Conservation (phyloP, 208 protist species). For the Phytomonas sp. region DNA sequence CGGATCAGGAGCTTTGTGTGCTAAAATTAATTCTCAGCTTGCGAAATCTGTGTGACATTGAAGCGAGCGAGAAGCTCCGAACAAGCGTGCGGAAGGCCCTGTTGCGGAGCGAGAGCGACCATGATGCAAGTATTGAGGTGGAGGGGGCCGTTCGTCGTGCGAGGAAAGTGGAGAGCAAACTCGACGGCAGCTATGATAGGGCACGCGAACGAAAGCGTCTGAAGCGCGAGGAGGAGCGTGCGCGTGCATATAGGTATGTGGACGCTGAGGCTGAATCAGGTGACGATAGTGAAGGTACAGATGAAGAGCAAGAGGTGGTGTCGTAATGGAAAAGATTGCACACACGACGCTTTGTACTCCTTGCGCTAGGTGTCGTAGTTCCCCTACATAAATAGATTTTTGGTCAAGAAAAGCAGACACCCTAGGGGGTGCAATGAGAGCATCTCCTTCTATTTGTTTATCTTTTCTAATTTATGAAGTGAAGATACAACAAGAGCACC, state of each 20-base stretch:
- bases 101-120: constrained; percentile 29
- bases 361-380: not conserved
- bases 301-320: constrained; percentile 21
- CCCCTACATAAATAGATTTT: not conserved
- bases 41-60: constrained; percentile 35
- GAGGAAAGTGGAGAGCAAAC: constrained; percentile 31
- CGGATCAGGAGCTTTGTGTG: constrained; percentile 51
- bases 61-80: constrained; percentile 50
- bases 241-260: constrained; percentile 33
- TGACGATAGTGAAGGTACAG: constrained; percentile 41
- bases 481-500: not conserved
- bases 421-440: not conserved
- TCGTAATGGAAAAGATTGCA: not conserved
- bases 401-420: not conserved
- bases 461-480: not conserved
- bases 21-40: constrained; percentile 54
- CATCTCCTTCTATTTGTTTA: not conserved
- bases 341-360: not conserved
- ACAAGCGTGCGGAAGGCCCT: constrained; percentile 36
- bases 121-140: constrained; percentile 28
- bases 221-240: constrained; percentile 26
- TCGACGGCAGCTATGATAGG: constrained; percentile 61
- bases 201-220: constrained; percentile 38
- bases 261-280: constrained; percentile 59
- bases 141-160: constrained; percentile 44